phyloP scores from a whole-genome alignment of 108 stramenopile genomes.

The Nannochloropsis salina region DNA sequence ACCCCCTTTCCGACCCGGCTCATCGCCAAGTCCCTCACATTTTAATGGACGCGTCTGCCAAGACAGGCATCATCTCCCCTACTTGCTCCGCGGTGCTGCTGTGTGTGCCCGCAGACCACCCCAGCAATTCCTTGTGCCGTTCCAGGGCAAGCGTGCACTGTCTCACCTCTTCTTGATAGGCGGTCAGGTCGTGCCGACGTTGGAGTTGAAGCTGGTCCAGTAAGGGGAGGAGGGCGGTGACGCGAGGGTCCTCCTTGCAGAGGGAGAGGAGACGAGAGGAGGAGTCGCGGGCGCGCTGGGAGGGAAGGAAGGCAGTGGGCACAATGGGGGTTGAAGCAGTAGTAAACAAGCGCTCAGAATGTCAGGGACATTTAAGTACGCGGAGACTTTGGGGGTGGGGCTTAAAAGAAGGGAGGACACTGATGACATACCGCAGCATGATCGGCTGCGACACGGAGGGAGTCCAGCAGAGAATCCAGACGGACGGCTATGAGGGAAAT shows the following conservation, averaged over 20 bases:
- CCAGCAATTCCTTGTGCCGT: conserved; percentile 11
- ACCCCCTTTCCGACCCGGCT: no score
- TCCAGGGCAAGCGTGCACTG: not conserved
- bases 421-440: not conserved
- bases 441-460: not conserved
- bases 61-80: not conserved
- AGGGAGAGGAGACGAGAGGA: not conserved
- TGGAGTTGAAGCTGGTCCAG: not conserved
- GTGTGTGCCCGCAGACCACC: not conserved
- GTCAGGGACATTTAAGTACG: no score
- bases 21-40: not conserved
- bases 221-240: not conserved
- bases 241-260: not conserved
- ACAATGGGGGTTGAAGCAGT: not conserved
- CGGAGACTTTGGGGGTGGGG: no score
- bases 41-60: not conserved
- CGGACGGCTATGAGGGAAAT: not conserved
- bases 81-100: not conserved
- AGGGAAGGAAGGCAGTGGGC: not conserved
- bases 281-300: not conserved
- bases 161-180: not conserved
- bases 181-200: not conserved
- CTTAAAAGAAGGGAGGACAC: not conserved
- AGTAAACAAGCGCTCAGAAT: not conserved
- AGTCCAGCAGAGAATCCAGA: not conserved